These are phyloP conservation scores for Begonia masoniana DNA, from an alignment of 306 rosid genomes.

Conservation along the genomic window DNA sequence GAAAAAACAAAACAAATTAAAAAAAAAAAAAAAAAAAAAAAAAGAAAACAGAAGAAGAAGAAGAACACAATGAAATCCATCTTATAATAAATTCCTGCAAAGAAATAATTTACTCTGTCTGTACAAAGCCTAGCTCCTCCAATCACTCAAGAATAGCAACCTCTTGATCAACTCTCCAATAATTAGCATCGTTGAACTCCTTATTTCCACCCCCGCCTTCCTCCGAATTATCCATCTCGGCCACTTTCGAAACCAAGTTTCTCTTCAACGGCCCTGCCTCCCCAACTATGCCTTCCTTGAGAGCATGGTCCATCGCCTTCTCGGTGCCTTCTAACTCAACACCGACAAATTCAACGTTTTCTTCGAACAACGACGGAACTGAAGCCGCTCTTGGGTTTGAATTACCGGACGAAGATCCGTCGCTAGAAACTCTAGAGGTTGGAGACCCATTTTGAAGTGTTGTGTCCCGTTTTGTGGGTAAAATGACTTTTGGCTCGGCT, in stretches of 20 bases:
- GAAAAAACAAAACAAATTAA: too few relatives aligned
- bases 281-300: conserved; percentile 95
- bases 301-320: conserved; percentile 97
- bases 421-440: conserved; percentile 26
- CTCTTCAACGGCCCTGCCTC: conserved; percentile 96
- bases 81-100: too few relatives aligned
- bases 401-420: conserved; percentile 28
- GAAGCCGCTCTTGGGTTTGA: conserved; percentile 34
- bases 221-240: conserved; percentile 58
- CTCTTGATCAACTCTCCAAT: conserved; percentile 98
- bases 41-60: too few relatives aligned
- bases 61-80: too few relatives aligned
- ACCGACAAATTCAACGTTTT: conserved; percentile 96
- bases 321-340: conserved; percentile 90
- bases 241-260: conserved; percentile 35
- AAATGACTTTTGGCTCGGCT: conserved; percentile 27
- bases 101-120: too few relatives aligned
- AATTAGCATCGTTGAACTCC: conserved; percentile 92
- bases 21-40: too few relatives aligned
- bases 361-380: conserved; percentile 86
- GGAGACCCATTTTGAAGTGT: conserved; percentile 53
- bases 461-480: conserved; percentile 34
- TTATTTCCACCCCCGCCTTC: conserved; percentile 62
- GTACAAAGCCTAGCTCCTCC: not conserved
- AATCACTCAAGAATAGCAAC: conserved; percentile 79